A percentile compares a stretch with the other conserved stretches of the same genome.
These are phyloP conservation scores for Paraphaeosphaeria minitans DNA, from an alignment of 2,329 filamentous ascomycete genomes.

Conservation along the genomic window DNA sequence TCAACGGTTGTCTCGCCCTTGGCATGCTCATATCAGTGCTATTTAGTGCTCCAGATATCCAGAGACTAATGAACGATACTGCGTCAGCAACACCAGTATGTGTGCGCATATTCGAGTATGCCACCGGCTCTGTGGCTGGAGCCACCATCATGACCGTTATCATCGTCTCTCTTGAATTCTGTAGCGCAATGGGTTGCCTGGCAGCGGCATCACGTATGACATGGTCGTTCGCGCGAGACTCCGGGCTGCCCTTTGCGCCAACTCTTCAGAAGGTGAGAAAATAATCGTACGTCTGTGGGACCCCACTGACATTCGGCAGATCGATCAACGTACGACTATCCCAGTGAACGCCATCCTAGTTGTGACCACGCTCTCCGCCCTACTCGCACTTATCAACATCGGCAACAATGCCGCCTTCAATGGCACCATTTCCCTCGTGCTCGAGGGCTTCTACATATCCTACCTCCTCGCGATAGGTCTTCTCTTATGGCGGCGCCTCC, in stretches of 20 bases:
- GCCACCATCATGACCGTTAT: conserved; percentile 57
- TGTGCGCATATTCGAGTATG: conserved; percentile 55
- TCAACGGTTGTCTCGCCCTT: conserved; percentile 50
- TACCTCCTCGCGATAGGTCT: conserved; percentile 41
- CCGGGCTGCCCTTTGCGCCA: conserved; percentile 47
- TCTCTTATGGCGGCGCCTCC: conserved; percentile 43
- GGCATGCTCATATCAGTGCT: conserved; percentile 50
- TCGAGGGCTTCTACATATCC: conserved; percentile 46
- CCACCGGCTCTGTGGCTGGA: conserved; percentile 42
- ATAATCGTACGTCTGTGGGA: not conserved
- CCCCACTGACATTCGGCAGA: conserved; percentile 26
- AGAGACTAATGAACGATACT: conserved; percentile 22
- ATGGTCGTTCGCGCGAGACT: conserved; percentile 53
- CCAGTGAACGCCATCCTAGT: conserved; percentile 56
- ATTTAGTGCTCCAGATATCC: conserved; percentile 46
- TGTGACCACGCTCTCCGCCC: conserved; percentile 50
- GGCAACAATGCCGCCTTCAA: conserved; percentile 51
- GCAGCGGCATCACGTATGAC: conserved; percentile 51
- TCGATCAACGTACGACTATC: conserved; percentile 43
- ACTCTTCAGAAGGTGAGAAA: conserved; percentile 36
- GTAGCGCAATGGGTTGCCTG: conserved; percentile 48
- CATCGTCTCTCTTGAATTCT: conserved; percentile 49
- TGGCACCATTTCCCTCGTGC: conserved; percentile 42
- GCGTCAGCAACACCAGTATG: conserved; percentile 47
- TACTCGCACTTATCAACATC: conserved; percentile 59